Evolutionary conservation across 306 rosid species (phyloP).

Genomic region (Cucurbita pepo): DNA sequence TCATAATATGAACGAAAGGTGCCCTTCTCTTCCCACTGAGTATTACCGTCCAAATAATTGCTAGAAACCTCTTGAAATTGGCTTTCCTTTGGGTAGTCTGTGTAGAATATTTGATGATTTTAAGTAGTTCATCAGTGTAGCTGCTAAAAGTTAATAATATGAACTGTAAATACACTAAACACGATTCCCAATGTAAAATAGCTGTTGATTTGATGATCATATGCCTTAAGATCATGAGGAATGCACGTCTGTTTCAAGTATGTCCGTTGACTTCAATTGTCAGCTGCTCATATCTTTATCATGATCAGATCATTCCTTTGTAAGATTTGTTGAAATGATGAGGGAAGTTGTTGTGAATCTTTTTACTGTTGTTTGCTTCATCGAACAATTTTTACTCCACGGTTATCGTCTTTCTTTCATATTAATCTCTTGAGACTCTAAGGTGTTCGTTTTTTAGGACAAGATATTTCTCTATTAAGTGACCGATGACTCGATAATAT

Average conservation of each 20-base stretch:
- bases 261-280: background rate
- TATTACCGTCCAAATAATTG: constrained; percentile 52
- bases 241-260: background rate
- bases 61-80: constrained; percentile 11
- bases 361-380: too few species aligned
- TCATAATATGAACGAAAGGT: constrained; percentile 80
- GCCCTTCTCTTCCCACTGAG: constrained; percentile 78
- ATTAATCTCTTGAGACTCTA: too few species aligned
- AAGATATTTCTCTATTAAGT: too few species aligned
- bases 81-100: background rate
- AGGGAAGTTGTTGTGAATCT: too few species aligned
- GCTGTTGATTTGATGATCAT: background rate
- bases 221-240: background rate
- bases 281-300: too few species aligned
- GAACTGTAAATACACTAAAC: background rate
- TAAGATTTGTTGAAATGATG: too few species aligned
- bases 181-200: background rate
- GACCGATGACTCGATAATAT: too few species aligned
- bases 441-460: too few species aligned
- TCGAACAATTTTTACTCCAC: too few species aligned
- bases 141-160: background rate
- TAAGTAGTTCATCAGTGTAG: background rate
- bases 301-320: too few species aligned
- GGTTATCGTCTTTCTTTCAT: too few species aligned
- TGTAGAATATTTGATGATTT: background rate